Evolutionary conservation across 2,329 filamentous ascomycete genomes (phyloP).

Genomic region (Botrytis fragariae): DNA sequence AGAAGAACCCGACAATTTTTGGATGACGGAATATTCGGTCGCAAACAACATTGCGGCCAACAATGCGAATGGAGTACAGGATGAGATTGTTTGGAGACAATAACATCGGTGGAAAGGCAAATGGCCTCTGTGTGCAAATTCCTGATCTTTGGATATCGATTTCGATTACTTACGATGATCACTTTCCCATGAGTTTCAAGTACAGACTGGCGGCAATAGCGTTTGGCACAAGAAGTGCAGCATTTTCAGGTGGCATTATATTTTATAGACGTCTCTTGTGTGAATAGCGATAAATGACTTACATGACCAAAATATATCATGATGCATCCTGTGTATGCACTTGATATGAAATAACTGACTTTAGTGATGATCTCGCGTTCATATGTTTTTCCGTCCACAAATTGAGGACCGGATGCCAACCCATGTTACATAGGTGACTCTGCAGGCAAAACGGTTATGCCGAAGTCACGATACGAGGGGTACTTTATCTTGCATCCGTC

Average conservation of each 20-base stretch:
- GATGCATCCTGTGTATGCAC: conserved; percentile 11
- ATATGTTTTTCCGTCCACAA: conserved; percentile 14
- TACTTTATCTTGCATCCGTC: not conserved
- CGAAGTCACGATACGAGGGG: conserved; percentile 9
- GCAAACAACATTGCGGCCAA: conserved; percentile 25
- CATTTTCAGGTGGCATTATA: conserved; percentile 10
- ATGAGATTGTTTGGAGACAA: conserved; percentile 38
- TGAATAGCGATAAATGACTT: conserved; percentile 15
- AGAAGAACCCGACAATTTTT: conserved; percentile 47
- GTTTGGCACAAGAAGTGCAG: conserved; percentile 18
- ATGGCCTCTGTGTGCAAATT: conserved; percentile 37
- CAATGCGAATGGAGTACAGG: conserved; percentile 27
- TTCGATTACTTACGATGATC: conserved; percentile 28
- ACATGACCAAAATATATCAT: conserved; percentile 1
- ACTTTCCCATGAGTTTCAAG: not conserved
- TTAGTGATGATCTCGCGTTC: not conserved
- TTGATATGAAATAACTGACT: not conserved
- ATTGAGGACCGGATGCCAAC: not conserved
- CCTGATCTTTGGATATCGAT: conserved; percentile 29
- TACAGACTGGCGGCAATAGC: conserved; percentile 20
- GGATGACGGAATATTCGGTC: conserved; percentile 42
- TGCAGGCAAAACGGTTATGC: not conserved
- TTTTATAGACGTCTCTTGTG: conserved; percentile 14
- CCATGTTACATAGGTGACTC: not conserved
- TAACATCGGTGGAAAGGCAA: conserved; percentile 39